Evolutionary conservation across 345 rosid species (phyloP), one percentile per base, ranked within the genome.

Genomic region (Adansonia digitata): DNA sequence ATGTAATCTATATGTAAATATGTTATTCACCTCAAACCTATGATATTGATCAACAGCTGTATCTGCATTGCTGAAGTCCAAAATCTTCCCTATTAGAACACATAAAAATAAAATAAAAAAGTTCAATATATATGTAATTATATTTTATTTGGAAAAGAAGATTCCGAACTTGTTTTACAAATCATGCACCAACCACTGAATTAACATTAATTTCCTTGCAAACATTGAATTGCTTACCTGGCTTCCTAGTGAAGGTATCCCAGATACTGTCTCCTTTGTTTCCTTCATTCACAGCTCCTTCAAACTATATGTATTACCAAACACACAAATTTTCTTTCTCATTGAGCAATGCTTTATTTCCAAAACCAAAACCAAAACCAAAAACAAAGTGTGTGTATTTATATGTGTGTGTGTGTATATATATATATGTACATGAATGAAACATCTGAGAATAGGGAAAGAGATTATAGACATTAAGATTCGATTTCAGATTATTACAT

Each of bases 11-110:
- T 62, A 72, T 31, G 45, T 66, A 65, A 68, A 18, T 71, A 5
- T 46, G 43, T 35, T 67, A 68, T 76, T 79, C 79, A 92, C 97
- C 88, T 88, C 82, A 69, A 84, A 91, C 45, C 97, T 77, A 74
- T 92, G 97, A 83, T 92, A 94, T 63, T 92, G 98, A 88, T 94
- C 98, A 11, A 92, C 97, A 2, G 97, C 85, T 1, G 83, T 88
- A 78, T 94, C 97, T 73, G 97, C 98, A 92, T 90, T 91, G 91
- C 98, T 94, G 80, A 92, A 91, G 79, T 94, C 98, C 80, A 92
- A 26, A 71, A 94, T 94, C 83, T 83, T 94, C 40, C 97, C 97
- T 92, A 84, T 61, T 17, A 14, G 81, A 70, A 70, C 61, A 55
- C 55, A 52, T 17, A 35, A 39, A 48, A 52, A 34, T 64, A 8